Evolutionary conservation across 257 asterid species (phyloP).

Genomic region (Solanum sitiens): DNA sequence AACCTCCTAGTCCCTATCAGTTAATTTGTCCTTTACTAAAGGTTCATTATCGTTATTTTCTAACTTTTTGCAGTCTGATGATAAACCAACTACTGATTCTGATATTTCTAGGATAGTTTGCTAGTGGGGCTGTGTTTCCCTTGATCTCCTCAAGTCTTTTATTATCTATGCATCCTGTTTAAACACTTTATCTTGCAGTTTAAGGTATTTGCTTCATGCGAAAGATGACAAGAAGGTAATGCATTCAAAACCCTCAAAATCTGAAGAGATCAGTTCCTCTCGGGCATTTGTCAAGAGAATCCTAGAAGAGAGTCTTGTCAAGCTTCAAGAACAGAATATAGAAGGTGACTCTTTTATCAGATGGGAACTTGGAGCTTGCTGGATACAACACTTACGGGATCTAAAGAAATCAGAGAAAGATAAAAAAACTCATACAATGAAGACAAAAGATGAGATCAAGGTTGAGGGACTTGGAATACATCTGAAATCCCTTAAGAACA

Average conservation of each 20-base stretch:
- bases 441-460: constrained; percentile 69
- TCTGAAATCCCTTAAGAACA: constrained; percentile 74
- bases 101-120: background rate
- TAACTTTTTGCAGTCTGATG: background rate
- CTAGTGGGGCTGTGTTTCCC: background rate
- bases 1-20: background rate
- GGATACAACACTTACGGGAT: constrained; percentile 94
- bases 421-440: constrained; percentile 40
- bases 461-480: constrained; percentile 95
- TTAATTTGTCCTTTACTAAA: background rate
- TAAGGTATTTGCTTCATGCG: constrained; percentile 78
- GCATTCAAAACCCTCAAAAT: constrained; percentile 31
- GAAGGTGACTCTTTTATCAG: constrained; percentile 57
- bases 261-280: constrained; percentile 45
- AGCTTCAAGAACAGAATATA: constrained; percentile 66
- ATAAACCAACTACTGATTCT: background rate
- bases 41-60: background rate
- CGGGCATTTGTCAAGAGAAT: constrained; percentile 59
- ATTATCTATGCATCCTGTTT: background rate
- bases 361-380: constrained; percentile 99
- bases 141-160: background rate
- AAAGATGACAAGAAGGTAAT: constrained; percentile 32
- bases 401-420: constrained; percentile 85
- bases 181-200: constrained; percentile 41
- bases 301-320: constrained; percentile 68